Evolutionary conservation across 73 alveolate genomes (phyloP).

Genomic region (Paramecium primaurelia): DNA sequence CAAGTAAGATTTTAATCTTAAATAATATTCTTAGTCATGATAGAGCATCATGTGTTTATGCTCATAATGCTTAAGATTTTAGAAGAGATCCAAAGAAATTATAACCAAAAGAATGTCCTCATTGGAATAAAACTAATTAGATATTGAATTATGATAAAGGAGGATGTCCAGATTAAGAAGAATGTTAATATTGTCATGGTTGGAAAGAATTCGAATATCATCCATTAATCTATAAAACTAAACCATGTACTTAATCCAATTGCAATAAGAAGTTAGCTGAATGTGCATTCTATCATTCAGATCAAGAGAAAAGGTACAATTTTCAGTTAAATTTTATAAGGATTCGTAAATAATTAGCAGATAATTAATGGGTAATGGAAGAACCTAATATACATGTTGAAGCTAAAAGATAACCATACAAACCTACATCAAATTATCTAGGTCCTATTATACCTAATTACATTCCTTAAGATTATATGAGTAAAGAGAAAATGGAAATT

Average conservation of each 20-base stretch:
- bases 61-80: constrained; percentile 79
- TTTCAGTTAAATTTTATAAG: not conserved
- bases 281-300: constrained; percentile 64
- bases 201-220: constrained; percentile 93
- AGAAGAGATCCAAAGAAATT: constrained; percentile 72
- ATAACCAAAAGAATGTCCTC: constrained; percentile 63
- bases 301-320: constrained; percentile 56
- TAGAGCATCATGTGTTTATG: constrained; percentile 76
- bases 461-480: not conserved
- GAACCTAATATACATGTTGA: not conserved
- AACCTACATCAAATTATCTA: not conserved
- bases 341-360: not conserved
- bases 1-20: not conserved
- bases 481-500: not conserved
- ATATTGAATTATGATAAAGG: constrained; percentile 68
- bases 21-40: constrained; percentile 45
- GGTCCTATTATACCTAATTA: not conserved
- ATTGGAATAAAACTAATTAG: constrained; percentile 59
- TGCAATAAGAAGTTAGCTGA: constrained; percentile 58
- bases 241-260: constrained; percentile 69
- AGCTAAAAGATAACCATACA: not conserved
- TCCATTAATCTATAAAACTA: constrained; percentile 76
- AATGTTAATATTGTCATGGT: constrained; percentile 81
- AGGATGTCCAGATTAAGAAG: constrained; percentile 76
- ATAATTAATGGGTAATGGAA: not conserved